phyloP scores from a whole-genome alignment of 2,329 filamentous ascomycete genomes.

The Fusarium setosum region DNA sequence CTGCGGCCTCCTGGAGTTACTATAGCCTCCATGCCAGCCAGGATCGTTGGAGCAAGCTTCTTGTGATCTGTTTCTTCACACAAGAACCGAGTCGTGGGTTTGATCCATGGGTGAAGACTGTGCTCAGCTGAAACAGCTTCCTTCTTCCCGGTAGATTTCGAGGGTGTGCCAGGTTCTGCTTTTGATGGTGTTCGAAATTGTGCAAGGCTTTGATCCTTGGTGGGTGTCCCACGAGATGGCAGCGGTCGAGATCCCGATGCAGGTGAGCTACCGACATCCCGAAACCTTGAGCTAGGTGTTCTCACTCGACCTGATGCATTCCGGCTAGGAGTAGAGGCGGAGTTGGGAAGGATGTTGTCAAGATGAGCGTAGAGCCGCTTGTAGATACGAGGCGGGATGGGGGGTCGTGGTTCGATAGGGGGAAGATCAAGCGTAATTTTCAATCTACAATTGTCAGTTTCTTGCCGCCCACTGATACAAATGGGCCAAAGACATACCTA shows the following conservation, averaged over 20 bases:
- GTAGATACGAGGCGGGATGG: conserved; percentile 83
- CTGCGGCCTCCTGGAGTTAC: conserved; percentile 55
- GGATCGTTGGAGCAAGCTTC: conserved; percentile 76
- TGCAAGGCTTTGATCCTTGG: conserved; percentile 57
- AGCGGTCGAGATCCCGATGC: conserved; percentile 46
- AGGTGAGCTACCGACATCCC: conserved; percentile 39
- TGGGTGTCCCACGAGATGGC: conserved; percentile 58
- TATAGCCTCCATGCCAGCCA: conserved; percentile 76
- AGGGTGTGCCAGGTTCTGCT: conserved; percentile 49
- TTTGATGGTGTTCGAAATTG: conserved; percentile 54
- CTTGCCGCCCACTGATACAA: too few relatives aligned
- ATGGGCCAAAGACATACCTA: conserved; percentile 60
- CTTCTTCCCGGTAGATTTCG: conserved; percentile 54
- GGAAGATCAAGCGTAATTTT: conserved; percentile 83
- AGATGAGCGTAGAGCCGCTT: conserved; percentile 86
- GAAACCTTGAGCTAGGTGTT: conserved; percentile 49
- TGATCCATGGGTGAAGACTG: conserved; percentile 73
- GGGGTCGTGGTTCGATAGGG: conserved; percentile 78
- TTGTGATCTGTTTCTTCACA: conserved; percentile 69
- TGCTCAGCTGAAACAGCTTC: conserved; percentile 43
- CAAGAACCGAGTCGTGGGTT: conserved; percentile 73
- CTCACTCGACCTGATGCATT: conserved; percentile 43
- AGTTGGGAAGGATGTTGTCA: conserved; percentile 73
- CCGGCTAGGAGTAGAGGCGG: conserved; percentile 47
- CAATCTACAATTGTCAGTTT: conserved; percentile 61